A percentile compares a stretch with the other conserved stretches of the same genome.
phyloP scores from a whole-genome alignment of 768 basidiomycete species.

The Tulasnella sp. region DNA sequence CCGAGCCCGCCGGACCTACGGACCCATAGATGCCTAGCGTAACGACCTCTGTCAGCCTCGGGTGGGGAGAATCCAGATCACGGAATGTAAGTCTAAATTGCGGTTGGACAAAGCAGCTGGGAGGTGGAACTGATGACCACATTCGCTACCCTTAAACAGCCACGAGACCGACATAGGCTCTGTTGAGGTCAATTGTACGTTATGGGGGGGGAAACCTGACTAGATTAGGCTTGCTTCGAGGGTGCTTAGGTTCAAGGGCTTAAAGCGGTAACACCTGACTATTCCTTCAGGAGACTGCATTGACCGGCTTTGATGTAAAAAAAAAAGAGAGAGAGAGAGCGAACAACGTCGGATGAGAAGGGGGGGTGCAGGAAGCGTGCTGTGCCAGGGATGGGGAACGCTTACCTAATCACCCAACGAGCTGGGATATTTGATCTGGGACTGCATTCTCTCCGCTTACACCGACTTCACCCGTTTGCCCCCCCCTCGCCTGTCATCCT shows the following conservation, averaged over 20 bases:
- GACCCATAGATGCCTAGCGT: neutral
- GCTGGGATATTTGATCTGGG: neutral
- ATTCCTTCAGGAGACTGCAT: neutral
- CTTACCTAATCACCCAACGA: neutral
- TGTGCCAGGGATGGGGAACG: neutral
- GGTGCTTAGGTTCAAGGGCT: neutral
- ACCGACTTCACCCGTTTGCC: slow-evolving; percentile 1
- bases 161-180: slow-evolving; percentile 11
- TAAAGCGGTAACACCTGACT: slow-evolving; percentile 5
- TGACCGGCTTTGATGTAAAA: neutral
- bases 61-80: neutral
- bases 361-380: neutral
- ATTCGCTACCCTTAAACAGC: slow-evolving; percentile 5
- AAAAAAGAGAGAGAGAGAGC: no score
- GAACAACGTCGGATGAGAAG: neutral
- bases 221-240: neutral
- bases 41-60: neutral
- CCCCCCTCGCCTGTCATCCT: neutral
- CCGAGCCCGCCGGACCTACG: slow-evolving; percentile 2
- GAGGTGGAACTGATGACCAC: neutral
- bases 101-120: neutral
- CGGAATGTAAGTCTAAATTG: neutral
- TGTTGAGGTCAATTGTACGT: slow-evolving; percentile 6
- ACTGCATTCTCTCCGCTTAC: neutral
- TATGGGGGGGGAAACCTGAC: neutral